phyloP scores from a whole-genome alignment of 495 filamentous ascomycete species.

The Aspergillus heteromorphus region DNA sequence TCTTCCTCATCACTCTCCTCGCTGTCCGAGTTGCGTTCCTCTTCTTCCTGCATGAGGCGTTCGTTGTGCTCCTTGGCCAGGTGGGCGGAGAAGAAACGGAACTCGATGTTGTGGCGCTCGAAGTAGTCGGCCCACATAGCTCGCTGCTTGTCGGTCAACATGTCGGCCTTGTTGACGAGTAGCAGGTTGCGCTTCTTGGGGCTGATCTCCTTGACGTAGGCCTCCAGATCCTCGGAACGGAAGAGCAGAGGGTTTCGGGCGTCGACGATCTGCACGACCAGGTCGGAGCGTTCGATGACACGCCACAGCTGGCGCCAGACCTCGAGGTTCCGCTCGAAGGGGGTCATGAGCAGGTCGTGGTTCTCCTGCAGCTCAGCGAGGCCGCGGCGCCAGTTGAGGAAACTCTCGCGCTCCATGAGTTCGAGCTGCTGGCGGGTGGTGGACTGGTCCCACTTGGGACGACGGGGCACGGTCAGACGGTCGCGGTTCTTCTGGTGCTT shows the following conservation, averaged over 20 bases:
- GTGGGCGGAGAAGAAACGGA: conserved; percentile 91
- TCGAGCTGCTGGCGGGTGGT: conserved; percentile 84
- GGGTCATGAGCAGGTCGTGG: conserved; percentile 93
- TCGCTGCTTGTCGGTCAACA: conserved; percentile 89
- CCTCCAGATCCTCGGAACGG: conserved; percentile 87
- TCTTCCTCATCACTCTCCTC: conserved; percentile 44
- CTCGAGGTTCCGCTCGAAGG: conserved; percentile 95
- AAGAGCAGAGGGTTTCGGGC: conserved; percentile 92
- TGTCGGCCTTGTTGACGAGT: conserved; percentile 97
- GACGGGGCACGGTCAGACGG: conserved; percentile 80
- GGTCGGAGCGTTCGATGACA: conserved; percentile 93
- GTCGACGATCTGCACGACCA: conserved; percentile 98
- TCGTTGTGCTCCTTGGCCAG: conserved; percentile 87
- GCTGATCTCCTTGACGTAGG: conserved; percentile 90
- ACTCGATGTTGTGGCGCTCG: conserved; percentile 71
- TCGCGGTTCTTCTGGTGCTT: conserved; percentile 77
- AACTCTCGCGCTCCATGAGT: conserved; percentile 67
- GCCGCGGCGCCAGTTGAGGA: conserved; percentile 85
- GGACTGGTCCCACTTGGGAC: conserved; percentile 78
- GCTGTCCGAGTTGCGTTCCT: conserved; percentile 38
- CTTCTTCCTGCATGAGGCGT: conserved; percentile 40
- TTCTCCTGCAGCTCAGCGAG: conserved; percentile 89
- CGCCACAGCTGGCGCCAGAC: conserved; percentile 99
- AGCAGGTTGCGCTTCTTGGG: conserved; percentile 84
- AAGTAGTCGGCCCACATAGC: conserved; percentile 87